These are phyloP conservation scores for Salix koriyanagi DNA, from an alignment of 345 rosid species.

Conservation along the genomic window DNA sequence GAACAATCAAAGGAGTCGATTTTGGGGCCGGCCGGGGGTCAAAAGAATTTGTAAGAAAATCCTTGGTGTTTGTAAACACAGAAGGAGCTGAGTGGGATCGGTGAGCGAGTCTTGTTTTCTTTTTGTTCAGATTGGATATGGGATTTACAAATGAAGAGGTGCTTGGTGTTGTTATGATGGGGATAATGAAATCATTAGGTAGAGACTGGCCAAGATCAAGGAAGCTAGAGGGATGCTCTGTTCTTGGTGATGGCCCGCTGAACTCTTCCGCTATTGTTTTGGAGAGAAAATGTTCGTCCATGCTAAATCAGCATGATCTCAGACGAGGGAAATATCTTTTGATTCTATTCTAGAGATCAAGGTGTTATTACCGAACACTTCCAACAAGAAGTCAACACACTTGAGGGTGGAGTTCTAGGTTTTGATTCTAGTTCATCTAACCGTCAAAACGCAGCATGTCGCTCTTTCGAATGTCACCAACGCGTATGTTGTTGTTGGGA, in stretches of 20 bases:
- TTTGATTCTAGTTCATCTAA: not conserved
- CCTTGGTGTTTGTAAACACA: constrained; percentile 36
- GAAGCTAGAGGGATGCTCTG: constrained; percentile 26
- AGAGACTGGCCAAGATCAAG: constrained; percentile 29
- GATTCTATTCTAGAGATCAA: not conserved
- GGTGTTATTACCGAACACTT: no score
- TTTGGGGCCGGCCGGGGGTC: constrained; percentile 22
- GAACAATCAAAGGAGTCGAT: constrained; percentile 44
- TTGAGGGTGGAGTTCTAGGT: not conserved
- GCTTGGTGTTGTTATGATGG: constrained; percentile 32
- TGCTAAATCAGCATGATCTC: constrained; percentile 10
- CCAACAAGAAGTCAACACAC: not conserved
- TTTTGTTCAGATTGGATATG: constrained; percentile 41
- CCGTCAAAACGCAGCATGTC: not conserved
- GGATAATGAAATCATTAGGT: constrained; percentile 34
- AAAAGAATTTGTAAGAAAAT: constrained; percentile 13
- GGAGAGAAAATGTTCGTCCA: constrained; percentile 43
- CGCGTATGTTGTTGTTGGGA: not conserved
- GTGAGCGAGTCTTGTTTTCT: constrained; percentile 25
- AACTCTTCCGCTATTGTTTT: constrained; percentile 19
- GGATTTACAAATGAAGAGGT: constrained; percentile 39
- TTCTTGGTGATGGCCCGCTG: constrained; percentile 11
- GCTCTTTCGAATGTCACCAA: not conserved
- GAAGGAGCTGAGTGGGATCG: constrained; percentile 61
- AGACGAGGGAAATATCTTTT: not conserved